Evolutionary conservation across 495 filamentous ascomycete genomes (phyloP).

Genomic region (Penicillium longicatenatum): DNA sequence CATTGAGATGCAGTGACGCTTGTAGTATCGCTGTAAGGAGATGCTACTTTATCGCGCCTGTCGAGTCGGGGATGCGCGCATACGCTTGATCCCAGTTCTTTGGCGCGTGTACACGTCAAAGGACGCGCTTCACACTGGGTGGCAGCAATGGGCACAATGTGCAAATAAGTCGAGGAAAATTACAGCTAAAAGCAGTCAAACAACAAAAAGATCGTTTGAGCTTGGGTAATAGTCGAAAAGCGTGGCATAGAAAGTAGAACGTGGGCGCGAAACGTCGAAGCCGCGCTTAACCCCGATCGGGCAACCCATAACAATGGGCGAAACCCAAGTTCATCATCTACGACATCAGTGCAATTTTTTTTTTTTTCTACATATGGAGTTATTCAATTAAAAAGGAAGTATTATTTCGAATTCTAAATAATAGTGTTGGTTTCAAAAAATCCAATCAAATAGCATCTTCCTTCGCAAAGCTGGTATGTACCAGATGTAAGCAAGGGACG

Average conservation of each 20-base stretch:
- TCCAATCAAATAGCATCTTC: not conserved
- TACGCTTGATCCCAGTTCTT: not conserved
- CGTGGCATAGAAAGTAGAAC: constrained; percentile 21
- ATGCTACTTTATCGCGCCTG: not conserved
- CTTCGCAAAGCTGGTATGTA: not conserved
- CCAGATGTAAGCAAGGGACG: not conserved
- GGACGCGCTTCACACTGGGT: not conserved
- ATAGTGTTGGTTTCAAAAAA: not conserved
- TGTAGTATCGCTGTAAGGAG: not conserved
- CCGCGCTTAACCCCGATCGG: constrained; percentile 26
- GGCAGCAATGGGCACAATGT: not conserved
- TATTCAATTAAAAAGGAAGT: not conserved
- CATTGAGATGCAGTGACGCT: not conserved
- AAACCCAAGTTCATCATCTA: not conserved
- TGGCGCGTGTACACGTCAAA: constrained; percentile 11
- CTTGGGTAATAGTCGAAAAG: not conserved
- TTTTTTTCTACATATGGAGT: not conserved
- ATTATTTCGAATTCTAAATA: constrained; percentile 1
- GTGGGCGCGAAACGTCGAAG: constrained; percentile 18
- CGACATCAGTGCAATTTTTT: not conserved
- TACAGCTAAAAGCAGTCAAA: not conserved
- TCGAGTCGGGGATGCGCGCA: not conserved
- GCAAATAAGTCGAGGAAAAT: not conserved
- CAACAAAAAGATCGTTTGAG: not conserved
- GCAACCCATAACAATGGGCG: constrained; percentile 23